Base-by-base conservation (phyloP, 768 basidiomycete species). In the Boletus edulis region DNA sequence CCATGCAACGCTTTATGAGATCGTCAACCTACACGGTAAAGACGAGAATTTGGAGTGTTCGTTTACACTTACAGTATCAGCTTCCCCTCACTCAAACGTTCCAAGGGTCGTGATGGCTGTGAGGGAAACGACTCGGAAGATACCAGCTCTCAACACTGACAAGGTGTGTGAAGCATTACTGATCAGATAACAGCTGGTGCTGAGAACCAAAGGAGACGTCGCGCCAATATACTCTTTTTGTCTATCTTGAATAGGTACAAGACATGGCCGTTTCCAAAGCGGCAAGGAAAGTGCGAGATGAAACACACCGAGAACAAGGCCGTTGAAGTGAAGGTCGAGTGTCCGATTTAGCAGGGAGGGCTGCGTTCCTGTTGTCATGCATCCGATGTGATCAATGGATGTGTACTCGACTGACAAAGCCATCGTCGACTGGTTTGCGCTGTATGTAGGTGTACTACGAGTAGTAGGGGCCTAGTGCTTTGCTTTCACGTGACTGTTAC, bases 401-500 rank as follows among this genome's bases (percentile, higher is more conserved):
- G 37, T 24, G 27, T 18, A 4, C 22, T 49, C 22, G 35, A 49
- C 44, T 20, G 37, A 32, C 39, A 49, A 43, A 45, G 38, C 47
- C 13, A 34, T 45, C 17, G 40, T n/a, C n/a, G n/a, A 14, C 15
- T 37, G 4, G 35, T 37, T 37, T 37, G 29, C 32, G 18, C 9
- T 22, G 47, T 27, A 18, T 18, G 15, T 40, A 39, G 37, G 37
- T n/a, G 5, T 18, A 18, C 24, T 18, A 29, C 13, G 3, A 12
- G 15, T 13, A 24, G 11, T 17, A 17, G 37, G 24, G 32, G 14
- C 20, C 9, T 29, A 27, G 61, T 68, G 56, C 61, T 64, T 66
- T 66, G 56, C 60, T 64, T 32, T 54, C 69, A 71, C 68, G 69
- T 71, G 69, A 71, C 69, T 63, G 60, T 68, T 72, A 71, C 69